Evolutionary conservation across 352 stramenopile genomes (phyloP).

Genomic region (Phytophthora pluvialis): DNA sequence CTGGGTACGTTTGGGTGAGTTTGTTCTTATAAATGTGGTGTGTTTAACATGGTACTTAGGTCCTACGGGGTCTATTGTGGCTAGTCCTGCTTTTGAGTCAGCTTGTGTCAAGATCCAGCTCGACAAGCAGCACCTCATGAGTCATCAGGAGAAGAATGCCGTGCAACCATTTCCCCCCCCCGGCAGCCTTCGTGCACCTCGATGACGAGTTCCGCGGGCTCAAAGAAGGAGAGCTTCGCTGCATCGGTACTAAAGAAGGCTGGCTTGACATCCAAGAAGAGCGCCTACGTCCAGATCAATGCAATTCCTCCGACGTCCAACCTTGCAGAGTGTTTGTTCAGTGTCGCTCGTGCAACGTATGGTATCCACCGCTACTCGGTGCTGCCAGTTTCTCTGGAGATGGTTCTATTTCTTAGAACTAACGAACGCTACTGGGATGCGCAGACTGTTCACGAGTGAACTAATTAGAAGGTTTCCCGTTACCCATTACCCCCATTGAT

Average conservation of each 20-base stretch:
- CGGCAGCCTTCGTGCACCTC: too few species aligned
- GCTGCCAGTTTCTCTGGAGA: neutral
- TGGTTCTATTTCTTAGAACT: slow-evolving; percentile 6
- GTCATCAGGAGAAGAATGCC: slow-evolving; percentile 7
- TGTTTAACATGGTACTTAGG: neutral
- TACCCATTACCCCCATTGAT: slow-evolving; percentile 8
- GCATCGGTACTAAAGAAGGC: slow-evolving; percentile 4
- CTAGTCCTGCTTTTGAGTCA: slow-evolving; percentile 6
- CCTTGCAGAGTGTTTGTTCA: slow-evolving; percentile 6
- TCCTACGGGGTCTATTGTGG: slow-evolving; percentile 1
- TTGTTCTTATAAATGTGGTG: too few species aligned
- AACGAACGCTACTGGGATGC: slow-evolving; percentile 7
- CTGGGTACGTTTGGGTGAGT: too few species aligned
- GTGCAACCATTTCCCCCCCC: slow-evolving; percentile 7
- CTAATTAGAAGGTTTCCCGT: neutral
- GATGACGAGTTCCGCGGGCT: neutral
- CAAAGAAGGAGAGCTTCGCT: slow-evolving; percentile 6
- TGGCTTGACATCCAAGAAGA: slow-evolving; percentile 2
- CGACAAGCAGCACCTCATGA: slow-evolving; percentile 10
- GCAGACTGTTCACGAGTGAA: slow-evolving; percentile 1
- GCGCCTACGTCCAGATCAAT: neutral
- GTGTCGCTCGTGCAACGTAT: slow-evolving; percentile 2
- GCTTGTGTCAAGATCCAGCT: slow-evolving; percentile 11
- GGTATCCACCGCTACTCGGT: slow-evolving; percentile 1
- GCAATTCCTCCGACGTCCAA: slow-evolving; percentile 16